Percentiles rank a stretch among this genome's conserved stretches.
Conservation (phyloP, 2,329 filamentous ascomycete species). For the Pseudocercospora fuligena region DNA sequence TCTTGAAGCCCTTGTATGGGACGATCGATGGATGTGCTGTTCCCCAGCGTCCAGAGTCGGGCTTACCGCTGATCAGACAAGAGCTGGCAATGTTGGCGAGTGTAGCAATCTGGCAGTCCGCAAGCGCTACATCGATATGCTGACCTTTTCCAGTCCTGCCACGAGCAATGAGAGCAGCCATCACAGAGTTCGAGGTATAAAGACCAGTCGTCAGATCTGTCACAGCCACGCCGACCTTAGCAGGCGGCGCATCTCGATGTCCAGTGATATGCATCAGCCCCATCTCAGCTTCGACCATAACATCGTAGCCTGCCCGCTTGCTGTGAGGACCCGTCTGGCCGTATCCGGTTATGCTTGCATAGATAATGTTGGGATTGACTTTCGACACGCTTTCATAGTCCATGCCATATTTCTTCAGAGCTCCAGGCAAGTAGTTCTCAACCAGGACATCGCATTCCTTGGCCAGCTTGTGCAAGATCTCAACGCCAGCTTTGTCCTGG, state of each 20-base stretch:
- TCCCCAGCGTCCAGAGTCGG: slow-evolving; percentile 89
- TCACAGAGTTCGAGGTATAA: slow-evolving; percentile 93
- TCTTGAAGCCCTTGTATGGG: slow-evolving; percentile 83
- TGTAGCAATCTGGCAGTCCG: slow-evolving; percentile 93
- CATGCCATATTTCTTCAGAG: slow-evolving; percentile 86
- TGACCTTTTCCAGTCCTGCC: slow-evolving; percentile 79
- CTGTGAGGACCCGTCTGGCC: slow-evolving; percentile 93
- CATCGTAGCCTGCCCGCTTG: slow-evolving; percentile 89
- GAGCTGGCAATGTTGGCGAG: slow-evolving; percentile 95
- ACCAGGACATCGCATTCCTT: slow-evolving; percentile 89
- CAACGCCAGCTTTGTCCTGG: slow-evolving; percentile 79
- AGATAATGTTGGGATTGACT: slow-evolving; percentile 86
- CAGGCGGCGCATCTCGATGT: slow-evolving; percentile 81
- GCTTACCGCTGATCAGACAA: slow-evolving; percentile 82
- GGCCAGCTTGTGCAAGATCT: slow-evolving; percentile 83
- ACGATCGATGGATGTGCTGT: slow-evolving; percentile 99
- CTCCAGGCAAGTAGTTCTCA: slow-evolving; percentile 93
- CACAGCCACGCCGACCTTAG: slow-evolving; percentile 96
- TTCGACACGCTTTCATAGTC: slow-evolving; percentile 80
- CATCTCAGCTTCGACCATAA: slow-evolving; percentile 99
- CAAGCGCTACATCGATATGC: slow-evolving; percentile 88
- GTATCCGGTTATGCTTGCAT: slow-evolving; percentile 96
- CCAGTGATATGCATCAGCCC: slow-evolving; percentile 99
- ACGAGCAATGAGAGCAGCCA: slow-evolving; percentile 85
- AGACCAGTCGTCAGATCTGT: slow-evolving; percentile 94